Evolutionary conservation across 148 eudicot species (phyloP).

Genomic region (Vaccinium vitisidaea): DNA sequence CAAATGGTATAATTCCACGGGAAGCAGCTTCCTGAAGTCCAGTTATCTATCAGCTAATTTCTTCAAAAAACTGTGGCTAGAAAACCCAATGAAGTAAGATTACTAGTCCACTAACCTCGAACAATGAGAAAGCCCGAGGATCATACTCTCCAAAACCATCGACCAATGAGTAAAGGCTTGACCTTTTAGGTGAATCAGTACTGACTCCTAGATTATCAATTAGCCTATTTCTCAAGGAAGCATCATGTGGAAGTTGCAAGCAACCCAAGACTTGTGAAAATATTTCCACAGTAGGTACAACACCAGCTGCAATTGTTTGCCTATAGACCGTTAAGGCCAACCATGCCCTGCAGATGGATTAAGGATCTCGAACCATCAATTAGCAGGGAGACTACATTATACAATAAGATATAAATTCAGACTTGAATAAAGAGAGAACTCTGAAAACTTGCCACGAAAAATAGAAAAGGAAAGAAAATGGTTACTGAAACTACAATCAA

Average conservation of each 20-base stretch:
- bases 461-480: not conserved
- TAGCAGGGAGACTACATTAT: not conserved
- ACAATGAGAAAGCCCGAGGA: conserved; percentile 83
- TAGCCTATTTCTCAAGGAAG: conserved; percentile 54
- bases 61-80: not conserved
- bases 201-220: conserved; percentile 63
- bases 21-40: conserved; percentile 81
- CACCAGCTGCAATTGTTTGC: conserved; percentile 71
- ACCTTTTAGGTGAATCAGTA: conserved; percentile 44
- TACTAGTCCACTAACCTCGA: conserved; percentile 60
- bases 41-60: conserved; percentile 11
- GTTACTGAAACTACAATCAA: not conserved
- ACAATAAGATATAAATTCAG: not conserved
- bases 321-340: conserved; percentile 76
- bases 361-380: conserved; percentile 4
- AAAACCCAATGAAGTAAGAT: not conserved
- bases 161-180: conserved; percentile 63
- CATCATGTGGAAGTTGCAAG: conserved; percentile 74
- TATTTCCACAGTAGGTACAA: conserved; percentile 57
- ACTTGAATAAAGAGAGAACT: not conserved
- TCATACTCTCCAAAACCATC: conserved; percentile 98
- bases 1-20: conserved; percentile 68
- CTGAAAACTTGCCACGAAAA: not conserved
- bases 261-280: conserved; percentile 83
- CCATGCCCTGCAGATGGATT: conserved; percentile 62